phyloP scores from a whole-genome alignment of 345 rosid species.

The Ceriops decandra region DNA sequence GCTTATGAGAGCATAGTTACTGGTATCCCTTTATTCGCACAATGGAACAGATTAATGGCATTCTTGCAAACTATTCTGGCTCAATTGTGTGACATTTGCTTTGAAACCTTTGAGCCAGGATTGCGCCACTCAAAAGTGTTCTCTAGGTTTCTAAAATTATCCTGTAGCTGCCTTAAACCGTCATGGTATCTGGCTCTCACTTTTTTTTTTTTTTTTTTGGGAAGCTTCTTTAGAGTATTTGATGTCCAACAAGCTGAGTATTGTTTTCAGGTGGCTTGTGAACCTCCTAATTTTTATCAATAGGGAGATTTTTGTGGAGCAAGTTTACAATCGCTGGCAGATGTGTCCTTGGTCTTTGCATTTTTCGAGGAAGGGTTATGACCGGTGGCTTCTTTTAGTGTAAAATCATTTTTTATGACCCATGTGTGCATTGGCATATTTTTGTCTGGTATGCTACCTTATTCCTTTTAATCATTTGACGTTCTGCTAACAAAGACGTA shows the following conservation, averaged over 20 bases:
- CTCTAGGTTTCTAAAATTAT: conserved; percentile 18
- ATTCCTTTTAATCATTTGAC: too few relatives aligned
- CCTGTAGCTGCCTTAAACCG: background rate
- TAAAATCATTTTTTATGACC: too few relatives aligned
- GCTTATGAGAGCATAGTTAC: background rate
- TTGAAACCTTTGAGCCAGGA: conserved; percentile 22
- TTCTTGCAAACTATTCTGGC: conserved; percentile 23
- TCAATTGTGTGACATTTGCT: conserved; percentile 22
- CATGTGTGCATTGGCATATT: too few relatives aligned
- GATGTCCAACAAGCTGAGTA: conserved; percentile 19
- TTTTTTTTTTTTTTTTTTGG: background rate
- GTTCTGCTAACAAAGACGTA: too few relatives aligned
- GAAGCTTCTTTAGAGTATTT: conserved; percentile 15
- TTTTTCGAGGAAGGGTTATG: too few relatives aligned
- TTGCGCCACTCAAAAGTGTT: conserved; percentile 26
- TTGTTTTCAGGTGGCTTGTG: conserved; percentile 17
- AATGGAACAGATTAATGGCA: conserved; percentile 16
- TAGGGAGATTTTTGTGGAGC: background rate
- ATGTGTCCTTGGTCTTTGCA: too few relatives aligned
- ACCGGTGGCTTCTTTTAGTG: too few relatives aligned
- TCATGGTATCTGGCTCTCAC: background rate
- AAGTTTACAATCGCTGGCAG: background rate
- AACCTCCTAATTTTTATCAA: conserved; percentile 1
- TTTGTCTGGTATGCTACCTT: background rate
- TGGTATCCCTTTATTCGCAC: background rate